Percentiles rank a stretch among this genome's conserved stretches.
phyloP scores from a whole-genome alignment of 1,284 basidiomycete genomes.

The Hemileia vastatrix region DNA sequence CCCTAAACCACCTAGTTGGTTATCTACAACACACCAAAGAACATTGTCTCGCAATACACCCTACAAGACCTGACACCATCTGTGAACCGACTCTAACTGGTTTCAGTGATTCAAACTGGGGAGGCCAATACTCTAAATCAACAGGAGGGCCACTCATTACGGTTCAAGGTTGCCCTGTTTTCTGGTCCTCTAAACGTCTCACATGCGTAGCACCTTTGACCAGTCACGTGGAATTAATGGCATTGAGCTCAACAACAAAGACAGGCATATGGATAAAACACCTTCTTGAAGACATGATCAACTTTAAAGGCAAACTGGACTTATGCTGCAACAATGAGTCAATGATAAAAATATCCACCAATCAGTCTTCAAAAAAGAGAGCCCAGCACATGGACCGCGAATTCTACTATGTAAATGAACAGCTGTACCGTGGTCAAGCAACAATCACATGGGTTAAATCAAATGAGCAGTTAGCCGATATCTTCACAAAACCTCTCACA shows the following conservation, averaged over 20 bases:
- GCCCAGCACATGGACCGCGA: background rate
- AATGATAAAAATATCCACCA: no score
- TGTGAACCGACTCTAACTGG: no score
- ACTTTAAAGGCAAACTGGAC: no score
- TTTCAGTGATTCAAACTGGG: conserved; percentile 2
- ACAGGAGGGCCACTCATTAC: background rate
- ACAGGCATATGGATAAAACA: background rate
- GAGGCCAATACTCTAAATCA: background rate
- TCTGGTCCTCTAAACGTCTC: background rate
- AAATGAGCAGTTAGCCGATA: background rate
- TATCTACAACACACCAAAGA: background rate
- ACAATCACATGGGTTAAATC: background rate
- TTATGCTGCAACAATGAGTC: no score
- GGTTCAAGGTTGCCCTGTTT: background rate
- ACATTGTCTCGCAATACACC: background rate
- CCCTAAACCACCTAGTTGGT: background rate
- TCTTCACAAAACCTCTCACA: conserved; percentile 3
- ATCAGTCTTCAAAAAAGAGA: no score
- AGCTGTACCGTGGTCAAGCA: background rate
- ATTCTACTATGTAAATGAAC: conserved; percentile 4
- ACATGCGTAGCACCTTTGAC: background rate
- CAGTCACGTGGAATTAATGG: conserved; percentile 7
- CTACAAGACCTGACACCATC: background rate
- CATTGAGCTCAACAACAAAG: background rate
- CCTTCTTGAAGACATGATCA: background rate